Evolutionary conservation across 2,329 filamentous ascomycete species (phyloP).

Genomic region (Calonectria fujianensis): DNA sequence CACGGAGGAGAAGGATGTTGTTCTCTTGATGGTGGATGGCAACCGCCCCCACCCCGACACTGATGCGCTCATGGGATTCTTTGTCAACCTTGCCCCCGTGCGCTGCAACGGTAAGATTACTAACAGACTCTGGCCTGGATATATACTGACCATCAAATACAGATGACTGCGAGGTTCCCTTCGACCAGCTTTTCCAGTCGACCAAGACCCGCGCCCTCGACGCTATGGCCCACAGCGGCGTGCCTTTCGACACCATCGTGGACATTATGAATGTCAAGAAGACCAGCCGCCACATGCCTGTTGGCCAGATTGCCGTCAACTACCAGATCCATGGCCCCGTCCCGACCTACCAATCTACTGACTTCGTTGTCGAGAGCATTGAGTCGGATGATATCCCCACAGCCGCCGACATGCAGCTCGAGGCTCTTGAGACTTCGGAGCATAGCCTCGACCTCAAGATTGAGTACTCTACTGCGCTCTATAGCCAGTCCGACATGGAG

Average conservation of each 20-base stretch:
- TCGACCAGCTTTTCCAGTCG: slow-evolving; percentile 50
- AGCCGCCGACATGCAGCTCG: slow-evolving; percentile 51
- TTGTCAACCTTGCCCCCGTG: slow-evolving; percentile 53
- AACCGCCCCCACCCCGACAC: slow-evolving; percentile 52
- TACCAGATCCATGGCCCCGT: slow-evolving; percentile 54
- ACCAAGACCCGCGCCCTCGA: slow-evolving; percentile 49
- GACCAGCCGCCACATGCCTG: slow-evolving; percentile 50
- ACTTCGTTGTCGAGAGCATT: slow-evolving; percentile 50
- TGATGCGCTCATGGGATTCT: slow-evolving; percentile 52
- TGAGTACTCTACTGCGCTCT: slow-evolving; percentile 51
- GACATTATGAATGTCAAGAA: slow-evolving; percentile 49
- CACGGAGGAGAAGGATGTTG: slow-evolving; percentile 51
- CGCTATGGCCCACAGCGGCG: slow-evolving; percentile 49
- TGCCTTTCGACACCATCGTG: slow-evolving; percentile 53
- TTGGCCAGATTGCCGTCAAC: slow-evolving; percentile 53
- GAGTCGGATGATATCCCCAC: slow-evolving; percentile 53
- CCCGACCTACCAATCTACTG: slow-evolving; percentile 47
- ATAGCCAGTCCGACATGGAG: slow-evolving; percentile 49
- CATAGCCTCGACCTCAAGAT: slow-evolving; percentile 51
- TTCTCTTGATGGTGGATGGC: slow-evolving; percentile 53
- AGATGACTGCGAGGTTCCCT: slow-evolving; percentile 50
- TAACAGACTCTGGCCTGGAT: background rate
- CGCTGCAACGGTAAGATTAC: slow-evolving; percentile 45
- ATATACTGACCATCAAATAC: background rate
- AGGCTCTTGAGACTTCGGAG: slow-evolving; percentile 51